phyloP scores from a whole-genome alignment of 805 yeast species.

The Nakazawaea populi region DNA sequence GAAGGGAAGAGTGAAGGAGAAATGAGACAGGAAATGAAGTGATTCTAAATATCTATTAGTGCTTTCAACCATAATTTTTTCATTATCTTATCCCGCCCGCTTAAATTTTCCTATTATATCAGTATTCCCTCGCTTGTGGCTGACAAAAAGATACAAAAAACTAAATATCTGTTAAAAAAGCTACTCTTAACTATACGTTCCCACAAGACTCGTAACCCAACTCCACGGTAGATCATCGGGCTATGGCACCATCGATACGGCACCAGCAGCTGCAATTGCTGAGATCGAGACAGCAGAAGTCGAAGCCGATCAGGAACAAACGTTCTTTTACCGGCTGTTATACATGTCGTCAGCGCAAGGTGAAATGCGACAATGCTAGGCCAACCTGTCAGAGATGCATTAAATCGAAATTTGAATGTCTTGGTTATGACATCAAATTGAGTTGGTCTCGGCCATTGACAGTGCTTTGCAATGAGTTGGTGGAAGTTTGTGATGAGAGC shows the following conservation, averaged over 20 bases:
- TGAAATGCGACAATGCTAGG: conserved; percentile 43
- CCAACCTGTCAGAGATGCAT: conserved; percentile 43
- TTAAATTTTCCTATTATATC: too few relatives aligned
- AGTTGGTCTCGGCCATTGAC: conserved; percentile 40
- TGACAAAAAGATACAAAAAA: background rate
- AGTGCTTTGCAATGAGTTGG: conserved; percentile 18
- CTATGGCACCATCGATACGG: background rate
- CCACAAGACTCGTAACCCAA: too few relatives aligned
- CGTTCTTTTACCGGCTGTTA: conserved; percentile 46
- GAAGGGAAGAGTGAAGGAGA: background rate
- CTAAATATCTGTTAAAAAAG: too few relatives aligned
- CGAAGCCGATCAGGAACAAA: conserved; percentile 10
- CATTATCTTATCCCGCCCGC: too few relatives aligned
- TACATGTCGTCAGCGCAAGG: conserved; percentile 48
- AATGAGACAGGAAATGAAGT: background rate
- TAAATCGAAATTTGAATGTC: conserved; percentile 38
- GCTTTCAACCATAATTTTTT: too few relatives aligned
- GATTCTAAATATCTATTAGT: background rate
- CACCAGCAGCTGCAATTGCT: too few relatives aligned
- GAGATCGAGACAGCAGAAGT: too few relatives aligned
- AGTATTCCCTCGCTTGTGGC: background rate
- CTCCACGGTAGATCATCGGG: background rate
- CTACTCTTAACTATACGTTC: too few relatives aligned
- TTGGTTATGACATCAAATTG: conserved; percentile 43
- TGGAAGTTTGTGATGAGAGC: conserved; percentile 11